Conservation (phyloP, 805 yeast species). For the Cyberlindnera suaveolens region DNA sequence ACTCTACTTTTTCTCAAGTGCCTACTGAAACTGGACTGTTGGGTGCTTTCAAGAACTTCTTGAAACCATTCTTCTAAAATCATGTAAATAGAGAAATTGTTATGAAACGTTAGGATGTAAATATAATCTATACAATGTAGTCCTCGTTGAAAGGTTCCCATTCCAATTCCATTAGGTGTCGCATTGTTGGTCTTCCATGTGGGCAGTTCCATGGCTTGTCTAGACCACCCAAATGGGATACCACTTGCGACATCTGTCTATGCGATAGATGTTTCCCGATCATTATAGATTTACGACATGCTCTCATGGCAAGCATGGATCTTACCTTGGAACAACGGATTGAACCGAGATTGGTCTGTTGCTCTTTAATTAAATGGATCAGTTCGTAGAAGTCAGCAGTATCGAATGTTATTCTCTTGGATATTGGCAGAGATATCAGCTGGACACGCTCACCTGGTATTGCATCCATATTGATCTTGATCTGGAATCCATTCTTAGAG, state of each 20-base stretch:
- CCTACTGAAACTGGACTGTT: constrained; percentile 12
- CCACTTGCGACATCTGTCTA: constrained; percentile 61
- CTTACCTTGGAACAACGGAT: constrained; percentile 73
- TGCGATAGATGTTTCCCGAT: constrained; percentile 66
- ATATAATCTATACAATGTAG: constrained; percentile 24
- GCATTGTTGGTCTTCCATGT: constrained; percentile 95
- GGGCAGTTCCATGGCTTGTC: constrained; percentile 95
- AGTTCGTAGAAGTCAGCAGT: constrained; percentile 67
- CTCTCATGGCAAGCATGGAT: constrained; percentile 87
- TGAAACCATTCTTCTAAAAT: constrained; percentile 13
- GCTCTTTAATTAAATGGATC: constrained; percentile 56
- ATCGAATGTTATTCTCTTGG: constrained; percentile 64
- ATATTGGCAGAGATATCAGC: constrained; percentile 63
- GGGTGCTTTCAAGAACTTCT: constrained; percentile 20
- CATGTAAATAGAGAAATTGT: not conserved
- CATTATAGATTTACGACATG: constrained; percentile 93
- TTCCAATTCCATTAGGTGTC: constrained; percentile 69
- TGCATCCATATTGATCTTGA: constrained; percentile 42
- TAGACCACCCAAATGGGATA: constrained; percentile 57
- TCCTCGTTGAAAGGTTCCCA: constrained; percentile 42
- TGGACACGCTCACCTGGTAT: constrained; percentile 52
- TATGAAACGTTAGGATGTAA: constrained; percentile 1
- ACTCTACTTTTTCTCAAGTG: constrained; percentile 7
- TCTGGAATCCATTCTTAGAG: constrained; percentile 70
- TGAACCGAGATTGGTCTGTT: constrained; percentile 33